Conservation (phyloP, 768 basidiomycete genomes). For the Kwoniella heveanensis region DNA sequence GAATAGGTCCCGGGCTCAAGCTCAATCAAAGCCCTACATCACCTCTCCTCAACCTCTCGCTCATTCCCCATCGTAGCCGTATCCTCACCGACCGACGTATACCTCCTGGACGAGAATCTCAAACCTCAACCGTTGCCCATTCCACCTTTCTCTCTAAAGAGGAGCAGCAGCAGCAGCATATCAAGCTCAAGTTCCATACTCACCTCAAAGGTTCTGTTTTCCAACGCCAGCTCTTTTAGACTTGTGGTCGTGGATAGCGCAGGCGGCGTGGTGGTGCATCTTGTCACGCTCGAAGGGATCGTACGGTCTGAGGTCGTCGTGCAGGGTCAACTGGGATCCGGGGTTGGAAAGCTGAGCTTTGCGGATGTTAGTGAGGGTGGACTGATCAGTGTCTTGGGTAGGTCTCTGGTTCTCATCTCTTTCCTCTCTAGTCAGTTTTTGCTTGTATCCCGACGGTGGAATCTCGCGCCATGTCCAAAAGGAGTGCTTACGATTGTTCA, state of each 20-base stretch:
- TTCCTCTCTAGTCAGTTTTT: too few relatives aligned
- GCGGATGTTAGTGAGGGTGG: conserved; percentile 36
- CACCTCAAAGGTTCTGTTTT: conserved; percentile 17
- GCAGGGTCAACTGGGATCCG: conserved; percentile 21
- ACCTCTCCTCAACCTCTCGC: conserved; percentile 10
- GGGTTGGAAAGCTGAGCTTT: conserved; percentile 6
- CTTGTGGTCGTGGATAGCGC: conserved; percentile 26
- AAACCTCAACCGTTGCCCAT: conserved; percentile 2
- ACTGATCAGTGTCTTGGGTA: conserved; percentile 37
- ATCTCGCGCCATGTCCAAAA: too few relatives aligned
- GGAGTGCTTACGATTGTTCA: background rate
- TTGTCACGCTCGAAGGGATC: conserved; percentile 6
- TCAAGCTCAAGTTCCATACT: conserved; percentile 12
- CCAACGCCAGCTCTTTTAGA: conserved; percentile 8
- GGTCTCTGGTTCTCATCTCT: conserved; percentile 5
- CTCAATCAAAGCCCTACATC: conserved; percentile 29
- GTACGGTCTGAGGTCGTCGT: conserved; percentile 15
- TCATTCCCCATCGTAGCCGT: conserved; percentile 26
- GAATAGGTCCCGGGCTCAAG: conserved; percentile 11
- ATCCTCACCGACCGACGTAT: background rate
- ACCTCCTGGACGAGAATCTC: conserved; percentile 13
- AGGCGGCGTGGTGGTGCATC: conserved; percentile 15
- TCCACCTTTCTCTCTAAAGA: too few relatives aligned
- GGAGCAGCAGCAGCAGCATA: background rate
- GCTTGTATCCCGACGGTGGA: too few relatives aligned